These are phyloP conservation scores for Vitis cinerea DNA, from an alignment of 164 flowering plant genomes.

Conservation along the genomic window DNA sequence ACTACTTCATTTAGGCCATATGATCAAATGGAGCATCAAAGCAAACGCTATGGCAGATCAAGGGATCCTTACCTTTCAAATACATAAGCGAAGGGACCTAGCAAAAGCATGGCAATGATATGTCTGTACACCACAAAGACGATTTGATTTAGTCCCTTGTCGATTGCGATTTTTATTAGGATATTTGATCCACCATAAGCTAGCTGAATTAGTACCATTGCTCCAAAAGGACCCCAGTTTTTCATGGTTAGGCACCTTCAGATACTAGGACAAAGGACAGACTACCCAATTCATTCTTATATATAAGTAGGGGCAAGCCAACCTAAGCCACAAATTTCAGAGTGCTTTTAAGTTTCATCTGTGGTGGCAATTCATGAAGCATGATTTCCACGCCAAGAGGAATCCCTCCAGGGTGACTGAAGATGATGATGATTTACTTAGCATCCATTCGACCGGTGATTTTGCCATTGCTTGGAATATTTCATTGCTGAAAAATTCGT, in stretches of 20 bases:
- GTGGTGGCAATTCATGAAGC: too few species aligned
- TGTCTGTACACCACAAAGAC: conserved; percentile 46
- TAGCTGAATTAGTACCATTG: conserved; percentile 37
- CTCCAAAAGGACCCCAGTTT: conserved; percentile 15
- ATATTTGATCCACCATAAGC: conserved; percentile 39
- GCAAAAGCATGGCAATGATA: conserved; percentile 33
- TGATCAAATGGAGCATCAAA: too few species aligned
- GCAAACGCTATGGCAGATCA: background rate
- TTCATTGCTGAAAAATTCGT: too few species aligned
- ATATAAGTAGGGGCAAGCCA: too few species aligned
- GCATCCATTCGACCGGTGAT: too few species aligned
- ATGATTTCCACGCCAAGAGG: too few species aligned
- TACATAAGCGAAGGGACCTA: conserved; percentile 46
- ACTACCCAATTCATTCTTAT: too few species aligned
- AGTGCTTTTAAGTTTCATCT: too few species aligned
- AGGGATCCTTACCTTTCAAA: conserved; percentile 32
- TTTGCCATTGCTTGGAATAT: too few species aligned
- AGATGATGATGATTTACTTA: too few species aligned
- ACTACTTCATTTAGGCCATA: background rate
- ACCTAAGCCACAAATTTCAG: too few species aligned
- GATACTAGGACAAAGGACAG: background rate
- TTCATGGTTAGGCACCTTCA: conserved; percentile 1
- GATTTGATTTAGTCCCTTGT: conserved; percentile 34
- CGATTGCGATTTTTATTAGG: conserved; percentile 41
- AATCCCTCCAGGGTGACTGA: too few species aligned